Percentiles rank a stretch among this genome's conserved stretches.
These are phyloP conservation scores for Melocanna baccifera DNA, from an alignment of 176 grass and related monocot genomes.

Conservation along the genomic window DNA sequence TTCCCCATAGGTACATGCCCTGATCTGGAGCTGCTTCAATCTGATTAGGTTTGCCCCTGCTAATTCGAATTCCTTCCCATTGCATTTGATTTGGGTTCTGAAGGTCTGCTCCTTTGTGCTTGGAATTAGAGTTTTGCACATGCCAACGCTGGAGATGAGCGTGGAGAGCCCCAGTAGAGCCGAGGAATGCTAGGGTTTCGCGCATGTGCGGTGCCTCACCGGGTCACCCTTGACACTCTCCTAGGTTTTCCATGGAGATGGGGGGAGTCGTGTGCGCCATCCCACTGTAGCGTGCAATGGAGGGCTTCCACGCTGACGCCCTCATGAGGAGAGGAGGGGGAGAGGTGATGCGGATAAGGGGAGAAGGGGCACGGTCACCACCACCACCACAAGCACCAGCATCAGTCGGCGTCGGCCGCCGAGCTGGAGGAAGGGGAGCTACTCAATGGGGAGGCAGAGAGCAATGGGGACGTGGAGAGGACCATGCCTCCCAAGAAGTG, in stretches of 20 bases:
- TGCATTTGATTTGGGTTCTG: constrained; percentile 22
- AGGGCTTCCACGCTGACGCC: constrained; percentile 43
- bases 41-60: not conserved
- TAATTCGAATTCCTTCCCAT: constrained; percentile 40
- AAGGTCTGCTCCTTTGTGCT: not conserved
- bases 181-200: constrained; percentile 63
- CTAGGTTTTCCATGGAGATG: constrained; percentile 97
- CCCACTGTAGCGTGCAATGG: constrained; percentile 49
- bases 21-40: not conserved
- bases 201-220: not conserved
- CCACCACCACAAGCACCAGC: constrained; percentile 30
- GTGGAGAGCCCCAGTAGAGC: constrained; percentile 66
- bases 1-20: constrained; percentile 28
- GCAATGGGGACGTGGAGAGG: constrained; percentile 72
- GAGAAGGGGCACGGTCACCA: constrained; percentile 34
- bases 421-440: constrained; percentile 97
- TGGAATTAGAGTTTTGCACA: constrained; percentile 52
- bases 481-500: constrained; percentile 73
- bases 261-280: constrained; percentile 88
- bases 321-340: constrained; percentile 59
- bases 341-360: constrained; percentile 49
- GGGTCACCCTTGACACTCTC: constrained; percentile 15
- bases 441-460: no score
- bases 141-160: constrained; percentile 56
- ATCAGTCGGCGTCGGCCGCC: constrained; percentile 13